Percentiles rank a stretch among this genome's conserved stretches.
These are phyloP conservation scores for Sclerospora graminicola DNA, from an alignment of 352 stramenopile genomes.

Conservation along the genomic window DNA sequence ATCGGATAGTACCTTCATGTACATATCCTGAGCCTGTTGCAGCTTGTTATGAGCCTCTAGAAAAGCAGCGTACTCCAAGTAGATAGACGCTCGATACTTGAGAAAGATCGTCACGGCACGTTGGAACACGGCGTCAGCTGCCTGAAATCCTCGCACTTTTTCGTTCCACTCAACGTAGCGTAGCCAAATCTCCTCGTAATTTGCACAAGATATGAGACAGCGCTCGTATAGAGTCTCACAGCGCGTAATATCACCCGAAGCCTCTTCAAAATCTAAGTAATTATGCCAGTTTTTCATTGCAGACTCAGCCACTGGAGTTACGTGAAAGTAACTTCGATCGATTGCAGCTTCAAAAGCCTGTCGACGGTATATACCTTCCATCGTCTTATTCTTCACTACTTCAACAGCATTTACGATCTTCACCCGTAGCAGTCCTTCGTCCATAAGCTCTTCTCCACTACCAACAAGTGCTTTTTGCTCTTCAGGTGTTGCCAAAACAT, in stretches of 20 bases:
- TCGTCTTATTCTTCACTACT: constrained; percentile 54
- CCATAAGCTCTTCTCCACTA: constrained; percentile 52
- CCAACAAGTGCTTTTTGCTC: constrained; percentile 47
- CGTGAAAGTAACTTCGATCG: constrained; percentile 75
- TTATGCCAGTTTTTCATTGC: constrained; percentile 70
- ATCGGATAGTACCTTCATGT: constrained; percentile 44
- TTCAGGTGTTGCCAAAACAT: constrained; percentile 44
- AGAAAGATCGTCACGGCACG: constrained; percentile 55
- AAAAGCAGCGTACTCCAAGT: constrained; percentile 66
- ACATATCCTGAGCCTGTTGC: constrained; percentile 34
- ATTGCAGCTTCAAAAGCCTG: constrained; percentile 69
- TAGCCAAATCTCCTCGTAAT: constrained; percentile 77
- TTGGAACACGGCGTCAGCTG: constrained; percentile 51
- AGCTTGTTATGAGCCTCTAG: constrained; percentile 51
- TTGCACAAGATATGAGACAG: constrained; percentile 72
- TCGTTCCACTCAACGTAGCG: constrained; percentile 62
- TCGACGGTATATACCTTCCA: constrained; percentile 47
- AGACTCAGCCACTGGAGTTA: constrained; percentile 54
- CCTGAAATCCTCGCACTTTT: constrained; percentile 39
- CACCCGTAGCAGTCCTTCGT: constrained; percentile 68
- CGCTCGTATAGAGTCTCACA: constrained; percentile 68
- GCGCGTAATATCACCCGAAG: constrained; percentile 28
- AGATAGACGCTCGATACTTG: constrained; percentile 62
- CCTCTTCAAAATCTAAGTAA: constrained; percentile 76
- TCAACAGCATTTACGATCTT: constrained; percentile 78